Evolutionary conservation across 805 yeast species (phyloP), one percentile per base, ranked within the genome.

Genomic region (Debaryomyces tyrocola): DNA sequence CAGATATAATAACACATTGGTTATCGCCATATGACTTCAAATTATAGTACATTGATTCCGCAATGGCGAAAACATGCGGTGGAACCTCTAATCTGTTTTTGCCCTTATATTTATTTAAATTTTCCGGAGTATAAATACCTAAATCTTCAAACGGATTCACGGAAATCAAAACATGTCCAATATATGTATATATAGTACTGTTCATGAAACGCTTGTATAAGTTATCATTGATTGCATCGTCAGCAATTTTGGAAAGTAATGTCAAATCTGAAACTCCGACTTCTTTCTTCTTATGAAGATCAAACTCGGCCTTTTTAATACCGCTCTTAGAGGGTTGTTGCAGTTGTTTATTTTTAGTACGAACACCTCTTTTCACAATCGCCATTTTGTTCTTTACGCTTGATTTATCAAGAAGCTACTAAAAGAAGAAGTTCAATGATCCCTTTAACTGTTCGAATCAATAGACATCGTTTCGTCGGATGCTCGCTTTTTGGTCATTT

Each of bases 181-280:
- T 90, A 64, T 89, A 90, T 0, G 96, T 91, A 64, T 94, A 94
- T 52, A 94, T 94, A 28, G 90, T 78, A 20, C 88, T 94, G 60
- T 90, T 90, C 70, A 85, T 81, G 66, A 94, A 94, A 50, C 99
- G 75, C 63, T 90, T 89, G 60, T 89, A 82, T 54, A 94, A 73
- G 66, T 94, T 94, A 15, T 91, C 96, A 62, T 90, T 90, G 72
- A 94, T 94, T 36, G 96, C 78, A 48, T 90, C 96, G 64, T 94
- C 97, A 38, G 94, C 78, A 59, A 94, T 92, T 50, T 85, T 87
- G 21, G 96, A 85, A 50, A 94, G 75, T 44, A 94, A 71, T 0
- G 99, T 94, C 60, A 94, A 75, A 67, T 94, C 99, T 37, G 96
- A 85, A 7, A 94, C 97, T 44, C 99, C 99, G n/a, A 94, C 98